Base-by-base conservation (phyloP, 495 filamentous ascomycete species). In the Xylaria acuta region DNA sequence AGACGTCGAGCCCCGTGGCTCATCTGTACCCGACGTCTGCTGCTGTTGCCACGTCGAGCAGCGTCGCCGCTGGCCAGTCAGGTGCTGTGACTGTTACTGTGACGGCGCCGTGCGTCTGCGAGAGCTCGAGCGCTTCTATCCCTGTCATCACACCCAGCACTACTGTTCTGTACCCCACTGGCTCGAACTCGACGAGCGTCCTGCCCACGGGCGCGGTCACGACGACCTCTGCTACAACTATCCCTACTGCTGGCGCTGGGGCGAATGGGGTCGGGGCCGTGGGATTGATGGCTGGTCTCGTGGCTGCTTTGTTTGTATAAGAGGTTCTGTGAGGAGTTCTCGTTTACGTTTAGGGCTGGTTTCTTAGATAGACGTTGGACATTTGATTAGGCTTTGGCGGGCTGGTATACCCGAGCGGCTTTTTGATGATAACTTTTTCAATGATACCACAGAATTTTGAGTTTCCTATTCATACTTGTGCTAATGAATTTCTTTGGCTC, bases 161-260 rank as follows among this genome's bases (percentile, higher is more conserved):
- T 3, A 58, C n/a, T 34, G 40, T 66, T 8, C 47, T 47, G 40
- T 67, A 59, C 27, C 69, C 71, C 60, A 63, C 70, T 4, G 53
- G 67, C 66, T 34, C 71, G 3, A 76, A 71, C 75, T 69, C 75
- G 7, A 75, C 69, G 18, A 70, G 64, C 49, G 62, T 71, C 67
- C 20, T 69, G 3, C 67, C 73, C 54, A 45, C 63, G n/a, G 75
- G 72, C 56, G 74, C 75, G 30, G 71, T 45, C 14, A 36, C 74
- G 40, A 72, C 76, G 9, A 60, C 71, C 40, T 72, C 76, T 63
- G 47, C 73, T 22, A 64, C 75, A 34, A 70, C 72, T 38, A 71
- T 77, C 54, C 78, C 75, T 67, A 82, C 81, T 27, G 82, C 76
- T 62, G 82, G 77, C 64, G 82, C 82, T 32, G 76, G 54, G 67